Evolutionary conservation across 306 rosid species (phyloP), one percentile per base, ranked within the genome.

Genomic region (Phaseolus lunatus): DNA sequence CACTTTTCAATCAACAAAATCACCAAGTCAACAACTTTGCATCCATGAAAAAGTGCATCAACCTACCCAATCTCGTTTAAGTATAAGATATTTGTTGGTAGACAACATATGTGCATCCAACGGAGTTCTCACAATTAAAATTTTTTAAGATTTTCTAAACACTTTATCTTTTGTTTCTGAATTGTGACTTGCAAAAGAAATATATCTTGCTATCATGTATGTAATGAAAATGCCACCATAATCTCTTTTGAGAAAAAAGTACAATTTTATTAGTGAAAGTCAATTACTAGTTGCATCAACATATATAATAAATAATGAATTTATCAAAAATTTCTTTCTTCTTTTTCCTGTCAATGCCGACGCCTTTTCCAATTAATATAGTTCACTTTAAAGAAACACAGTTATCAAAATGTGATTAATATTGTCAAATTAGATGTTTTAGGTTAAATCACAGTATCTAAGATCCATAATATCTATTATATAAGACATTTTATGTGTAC

Each of bases 41-140:
- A 15, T 39, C 10, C 12, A 14, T 73, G 57, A 58, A 74, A 37
- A 74, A 44, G 58, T 58, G 43, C 43, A 22, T 57, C 67, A 41
- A 57, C 77, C 66, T 23, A 73, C 45, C 31, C 69, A 26, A 5
- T 18, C 18, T 27, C 6, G 29, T 11, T 27, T 41, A 63, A 63
- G 2, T 12, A 13, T 19, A 33, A 20, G 22, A 29, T 33, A 20
- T 33, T 20, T 12, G 2, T 33, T 31, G 64, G 33, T 19, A 52
- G 33, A 14, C 31, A 71, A 49, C 19, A 31, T 31, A n/a, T n/a
- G n/a, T n/a, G n/a, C n/a, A n/a, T n/a, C n/a, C n/a, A n/a, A n/a
- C n/a, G n/a, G 39, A 69, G 27, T 48, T 48, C 6, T 48, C 16
- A 9, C 59, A 7, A 27, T 27, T 68, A 6, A 44, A 44, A 23